A percentile compares a stretch with the other conserved stretches of the same genome.
Conservation (phyloP, 2,329 filamentous ascomycete species). For the Fusarium irregulare region DNA sequence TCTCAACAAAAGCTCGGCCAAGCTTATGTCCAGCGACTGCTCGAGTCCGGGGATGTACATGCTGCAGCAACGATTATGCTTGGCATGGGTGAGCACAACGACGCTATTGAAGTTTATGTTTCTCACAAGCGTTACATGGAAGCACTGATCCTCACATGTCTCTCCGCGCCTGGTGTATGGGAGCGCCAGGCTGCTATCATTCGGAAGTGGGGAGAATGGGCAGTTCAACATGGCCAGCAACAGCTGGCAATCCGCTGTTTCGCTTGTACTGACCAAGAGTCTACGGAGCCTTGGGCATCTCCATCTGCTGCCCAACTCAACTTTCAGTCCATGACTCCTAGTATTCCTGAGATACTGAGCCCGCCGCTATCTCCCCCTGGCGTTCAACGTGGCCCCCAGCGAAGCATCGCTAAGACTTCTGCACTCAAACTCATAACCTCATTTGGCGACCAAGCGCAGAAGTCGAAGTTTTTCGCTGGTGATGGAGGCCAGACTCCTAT, state of each 20-base stretch:
- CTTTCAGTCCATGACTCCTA: slow-evolving; percentile 65
- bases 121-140: slow-evolving; percentile 94
- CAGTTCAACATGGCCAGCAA: slow-evolving; percentile 86
- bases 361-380: slow-evolving; percentile 80
- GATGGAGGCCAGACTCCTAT: slow-evolving; percentile 78
- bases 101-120: slow-evolving; percentile 96
- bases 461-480: slow-evolving; percentile 72
- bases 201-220: slow-evolving; percentile 94
- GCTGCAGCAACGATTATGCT: slow-evolving; percentile 93
- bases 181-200: slow-evolving; percentile 88
- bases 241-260: slow-evolving; percentile 94
- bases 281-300: slow-evolving; percentile 87
- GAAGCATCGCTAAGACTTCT: slow-evolving; percentile 80
- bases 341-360: slow-evolving; percentile 72
- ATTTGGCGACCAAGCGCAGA: slow-evolving; percentile 74
- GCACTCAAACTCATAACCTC: slow-evolving; percentile 92
- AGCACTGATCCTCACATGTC: slow-evolving; percentile 86
- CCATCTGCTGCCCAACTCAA: slow-evolving; percentile 76
- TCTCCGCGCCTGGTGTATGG: slow-evolving; percentile 88
- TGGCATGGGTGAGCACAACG: slow-evolving; percentile 89
- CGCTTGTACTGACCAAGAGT: slow-evolving; percentile 87
- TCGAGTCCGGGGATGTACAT: slow-evolving; percentile 91
- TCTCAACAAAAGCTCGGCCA: slow-evolving; percentile 92
- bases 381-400: slow-evolving; percentile 67
- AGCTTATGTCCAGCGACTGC: slow-evolving; percentile 87